Evolutionary conservation across 306 rosid genomes (phyloP).

Genomic region (Ammopiptanthus mongolicus): DNA sequence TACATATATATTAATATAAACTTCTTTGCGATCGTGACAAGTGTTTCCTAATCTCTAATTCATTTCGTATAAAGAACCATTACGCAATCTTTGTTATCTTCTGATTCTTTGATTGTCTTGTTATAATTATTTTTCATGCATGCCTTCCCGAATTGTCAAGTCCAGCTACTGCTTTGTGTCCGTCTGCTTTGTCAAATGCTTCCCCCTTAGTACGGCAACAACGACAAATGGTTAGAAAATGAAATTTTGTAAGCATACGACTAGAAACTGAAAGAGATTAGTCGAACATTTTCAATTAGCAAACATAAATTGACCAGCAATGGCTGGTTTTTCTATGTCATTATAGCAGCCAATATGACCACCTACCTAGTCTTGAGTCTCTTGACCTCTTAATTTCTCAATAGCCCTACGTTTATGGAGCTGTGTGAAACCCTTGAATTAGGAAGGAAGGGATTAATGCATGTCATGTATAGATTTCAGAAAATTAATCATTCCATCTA

Average conservation of each 20-base stretch:
- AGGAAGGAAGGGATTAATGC: neutral
- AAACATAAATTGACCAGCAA: constrained; percentile 23
- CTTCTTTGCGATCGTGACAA: constrained; percentile 4
- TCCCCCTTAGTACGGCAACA: constrained; percentile 19
- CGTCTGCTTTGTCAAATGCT: neutral
- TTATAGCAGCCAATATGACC: constrained; percentile 16
- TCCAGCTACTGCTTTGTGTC: neutral
- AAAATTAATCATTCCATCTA: neutral
- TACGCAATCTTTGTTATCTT: neutral
- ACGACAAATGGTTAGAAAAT: neutral
- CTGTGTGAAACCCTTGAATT: constrained; percentile 36
- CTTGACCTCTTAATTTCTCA: neutral
- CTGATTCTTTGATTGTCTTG: neutral
- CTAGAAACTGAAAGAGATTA: neutral
- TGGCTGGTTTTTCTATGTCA: neutral
- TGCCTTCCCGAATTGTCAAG: neutral
- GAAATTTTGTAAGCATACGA: neutral
- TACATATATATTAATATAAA: neutral
- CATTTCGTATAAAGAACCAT: neutral
- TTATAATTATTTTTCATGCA: neutral
- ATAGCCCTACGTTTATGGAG: neutral
- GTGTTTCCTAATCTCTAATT: neutral
- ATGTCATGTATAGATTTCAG: neutral
- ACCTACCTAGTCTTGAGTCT: neutral
- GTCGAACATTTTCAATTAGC: neutral